A percentile compares a stretch with the other conserved stretches of the same genome.
These are phyloP conservation scores for Xylaria sp. DNA, from an alignment of 2,329 filamentous ascomycete genomes.

Conservation along the genomic window DNA sequence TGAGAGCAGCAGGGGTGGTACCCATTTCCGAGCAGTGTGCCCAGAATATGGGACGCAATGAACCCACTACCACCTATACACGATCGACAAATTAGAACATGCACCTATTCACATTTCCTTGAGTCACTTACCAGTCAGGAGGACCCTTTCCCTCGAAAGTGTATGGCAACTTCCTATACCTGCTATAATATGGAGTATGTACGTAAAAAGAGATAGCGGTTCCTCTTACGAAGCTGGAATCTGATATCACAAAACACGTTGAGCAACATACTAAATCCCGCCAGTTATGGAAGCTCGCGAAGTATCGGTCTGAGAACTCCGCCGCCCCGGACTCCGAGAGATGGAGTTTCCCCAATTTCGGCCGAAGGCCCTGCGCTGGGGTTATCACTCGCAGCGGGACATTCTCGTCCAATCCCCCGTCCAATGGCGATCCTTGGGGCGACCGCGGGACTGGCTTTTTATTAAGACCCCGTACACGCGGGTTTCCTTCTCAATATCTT, in stretches of 20 bases:
- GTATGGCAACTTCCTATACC: conserved; percentile 3
- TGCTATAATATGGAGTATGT: not conserved
- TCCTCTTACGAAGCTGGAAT: not conserved
- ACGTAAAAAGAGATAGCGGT: not conserved
- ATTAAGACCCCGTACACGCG: too few relatives aligned
- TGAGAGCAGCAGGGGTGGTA: conserved; percentile 28
- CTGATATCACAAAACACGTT: not conserved
- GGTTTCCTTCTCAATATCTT: too few relatives aligned
- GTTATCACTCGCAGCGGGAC: too few relatives aligned
- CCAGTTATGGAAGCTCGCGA: not conserved
- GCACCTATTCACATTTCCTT: not conserved
- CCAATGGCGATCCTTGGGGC: not conserved
- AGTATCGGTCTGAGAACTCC: not conserved
- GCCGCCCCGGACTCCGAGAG: not conserved
- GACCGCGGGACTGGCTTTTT: too few relatives aligned
- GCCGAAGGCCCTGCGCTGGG: conserved; percentile 5
- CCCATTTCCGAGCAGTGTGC: conserved; percentile 48
- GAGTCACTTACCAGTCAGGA: conserved; percentile 33
- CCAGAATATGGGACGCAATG: conserved; percentile 57
- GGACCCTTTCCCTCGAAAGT: conserved; percentile 23
- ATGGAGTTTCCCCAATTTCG: conserved; percentile 19
- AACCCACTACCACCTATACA: conserved; percentile 53
- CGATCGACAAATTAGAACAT: conserved; percentile 1
- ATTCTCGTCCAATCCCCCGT: too few relatives aligned
- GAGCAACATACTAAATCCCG: not conserved